These are phyloP conservation scores for Neurospora intermedia DNA, from an alignment of 495 filamentous ascomycete species.

Conservation along the genomic window DNA sequence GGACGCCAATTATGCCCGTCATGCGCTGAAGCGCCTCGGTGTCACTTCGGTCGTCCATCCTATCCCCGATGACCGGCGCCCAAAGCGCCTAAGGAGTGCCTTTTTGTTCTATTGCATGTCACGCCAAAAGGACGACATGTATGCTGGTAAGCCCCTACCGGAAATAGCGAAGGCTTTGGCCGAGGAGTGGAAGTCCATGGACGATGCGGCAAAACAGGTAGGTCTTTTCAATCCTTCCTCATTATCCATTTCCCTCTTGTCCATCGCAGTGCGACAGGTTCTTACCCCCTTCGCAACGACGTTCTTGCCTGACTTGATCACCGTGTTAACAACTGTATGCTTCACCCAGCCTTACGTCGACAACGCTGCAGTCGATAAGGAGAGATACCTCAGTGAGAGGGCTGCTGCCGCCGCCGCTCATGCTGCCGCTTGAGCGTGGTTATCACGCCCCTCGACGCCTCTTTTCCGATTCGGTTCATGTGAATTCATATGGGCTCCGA, in stretches of 20 bases:
- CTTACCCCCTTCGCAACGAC: background rate
- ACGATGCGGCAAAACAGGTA: slow-evolving; percentile 40
- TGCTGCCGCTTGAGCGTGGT: background rate
- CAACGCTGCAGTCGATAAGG: slow-evolving; percentile 2
- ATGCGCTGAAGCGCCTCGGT: slow-evolving; percentile 26
- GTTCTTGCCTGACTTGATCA: background rate
- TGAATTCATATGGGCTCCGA: background rate
- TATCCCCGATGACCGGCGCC: slow-evolving; percentile 49
- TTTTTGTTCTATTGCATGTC: slow-evolving; percentile 40
- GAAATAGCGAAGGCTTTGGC: slow-evolving; percentile 24
- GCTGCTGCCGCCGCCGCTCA: background rate
- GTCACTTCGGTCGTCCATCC: background rate
- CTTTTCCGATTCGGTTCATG: background rate
- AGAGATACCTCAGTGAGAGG: slow-evolving; percentile 14
- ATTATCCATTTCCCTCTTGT: background rate
- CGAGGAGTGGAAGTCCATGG: slow-evolving; percentile 46
- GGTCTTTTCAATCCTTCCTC: slow-evolving; percentile 1
- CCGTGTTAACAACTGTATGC: slow-evolving; percentile 8
- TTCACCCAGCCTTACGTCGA: slow-evolving; percentile 18
- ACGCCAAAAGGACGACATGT: slow-evolving; percentile 36
- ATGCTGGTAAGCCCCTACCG: slow-evolving; percentile 19
- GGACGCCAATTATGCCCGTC: slow-evolving; percentile 55
- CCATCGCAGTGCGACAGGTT: background rate
- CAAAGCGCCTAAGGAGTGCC: slow-evolving; percentile 32
- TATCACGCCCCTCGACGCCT: background rate